Evolutionary conservation across 306 rosid genomes (phyloP), one percentile per base, ranked within the genome.

Genomic region (Oxytropis ochrocephala): DNA sequence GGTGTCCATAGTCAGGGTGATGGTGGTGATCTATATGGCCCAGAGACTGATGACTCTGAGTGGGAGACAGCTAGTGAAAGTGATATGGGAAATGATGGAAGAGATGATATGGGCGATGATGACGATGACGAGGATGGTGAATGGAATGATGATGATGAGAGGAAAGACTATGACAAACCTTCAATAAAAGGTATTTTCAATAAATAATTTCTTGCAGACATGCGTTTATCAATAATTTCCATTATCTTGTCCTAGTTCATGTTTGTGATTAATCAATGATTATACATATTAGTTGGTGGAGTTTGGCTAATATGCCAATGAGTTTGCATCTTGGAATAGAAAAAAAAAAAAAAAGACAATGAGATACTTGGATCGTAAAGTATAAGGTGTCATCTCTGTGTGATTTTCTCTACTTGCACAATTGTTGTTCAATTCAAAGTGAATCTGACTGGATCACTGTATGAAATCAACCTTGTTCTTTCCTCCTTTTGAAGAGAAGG

Each of bases 31-130:
- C 32, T 88, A 32, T 94, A 85, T 84, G 97, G 95, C 64, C 88
- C 80, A 35, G 96, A 87, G 64, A 85, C 85, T 21, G 99, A 95
- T 80, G 97, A 91, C 79, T 95, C 99, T 3, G 99, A 95, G 75
- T 95, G 99, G 99, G 99, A 95, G 84, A 95, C 99, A 0, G 99
- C 99, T 12, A 95, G 99, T 74, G 99, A 95, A 83, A 95, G 99
- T 36, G 99, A 95, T 84, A 83, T 84, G 56, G 99, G 96, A 63
- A 91, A 87, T 72, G 97, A 89, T 80, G 94, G 96, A 76, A 85
- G 89, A 74, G 89, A 87, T 68, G 87, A 80, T 47, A 92, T 90
- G 87, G 96, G 85, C 0, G 89, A 88, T 5, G 98, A 88, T 0
- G 93, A 91, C 0, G 92, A 85, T 10, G 47, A 42, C 11, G 47